Evolutionary conservation across 2,329 filamentous ascomycete species (phyloP).

Genomic region (Ophiobolus disseminans): DNA sequence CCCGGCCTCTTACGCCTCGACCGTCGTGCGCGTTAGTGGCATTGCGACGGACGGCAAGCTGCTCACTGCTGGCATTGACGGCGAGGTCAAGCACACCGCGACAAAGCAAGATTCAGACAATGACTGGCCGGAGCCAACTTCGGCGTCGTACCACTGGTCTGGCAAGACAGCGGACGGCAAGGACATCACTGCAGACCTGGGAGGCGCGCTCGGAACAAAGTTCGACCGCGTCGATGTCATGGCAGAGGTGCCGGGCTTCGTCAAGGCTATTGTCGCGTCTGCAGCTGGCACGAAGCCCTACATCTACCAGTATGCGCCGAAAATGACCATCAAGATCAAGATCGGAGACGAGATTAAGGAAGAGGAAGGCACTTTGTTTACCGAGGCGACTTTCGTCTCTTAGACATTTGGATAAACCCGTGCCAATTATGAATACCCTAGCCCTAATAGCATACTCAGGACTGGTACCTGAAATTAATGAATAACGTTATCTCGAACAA

Average conservation of each 20-base stretch:
- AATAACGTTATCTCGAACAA: too few relatives aligned
- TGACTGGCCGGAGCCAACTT: slow-evolving; percentile 86
- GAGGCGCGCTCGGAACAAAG: slow-evolving; percentile 71
- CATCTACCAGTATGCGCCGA: slow-evolving; percentile 90
- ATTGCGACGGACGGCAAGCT: slow-evolving; percentile 83
- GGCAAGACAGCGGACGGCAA: slow-evolving; percentile 81
- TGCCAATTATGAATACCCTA: slow-evolving; percentile 33
- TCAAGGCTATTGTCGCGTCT: slow-evolving; percentile 90
- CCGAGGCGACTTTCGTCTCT: slow-evolving; percentile 96
- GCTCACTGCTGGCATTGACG: slow-evolving; percentile 71
- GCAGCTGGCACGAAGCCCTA: slow-evolving; percentile 94
- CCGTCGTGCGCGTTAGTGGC: slow-evolving; percentile 80
- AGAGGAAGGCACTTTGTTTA: slow-evolving; percentile 81
- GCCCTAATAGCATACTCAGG: slow-evolving; percentile 43
- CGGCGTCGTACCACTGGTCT: slow-evolving; percentile 77
- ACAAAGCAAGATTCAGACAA: slow-evolving; percentile 76
- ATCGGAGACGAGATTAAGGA: slow-evolving; percentile 78
- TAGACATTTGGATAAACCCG: slow-evolving; percentile 46
- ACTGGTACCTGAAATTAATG: slow-evolving; percentile 47
- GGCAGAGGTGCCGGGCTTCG: slow-evolving; percentile 92
- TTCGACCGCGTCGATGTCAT: slow-evolving; percentile 92
- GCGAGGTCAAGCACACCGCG: slow-evolving; percentile 72
- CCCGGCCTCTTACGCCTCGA: slow-evolving; percentile 88
- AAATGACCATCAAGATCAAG: slow-evolving; percentile 80
- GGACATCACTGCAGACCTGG: slow-evolving; percentile 71